These are phyloP conservation scores for Trypanosoma theileri DNA, from an alignment of 208 protist species.

Conservation along the genomic window DNA sequence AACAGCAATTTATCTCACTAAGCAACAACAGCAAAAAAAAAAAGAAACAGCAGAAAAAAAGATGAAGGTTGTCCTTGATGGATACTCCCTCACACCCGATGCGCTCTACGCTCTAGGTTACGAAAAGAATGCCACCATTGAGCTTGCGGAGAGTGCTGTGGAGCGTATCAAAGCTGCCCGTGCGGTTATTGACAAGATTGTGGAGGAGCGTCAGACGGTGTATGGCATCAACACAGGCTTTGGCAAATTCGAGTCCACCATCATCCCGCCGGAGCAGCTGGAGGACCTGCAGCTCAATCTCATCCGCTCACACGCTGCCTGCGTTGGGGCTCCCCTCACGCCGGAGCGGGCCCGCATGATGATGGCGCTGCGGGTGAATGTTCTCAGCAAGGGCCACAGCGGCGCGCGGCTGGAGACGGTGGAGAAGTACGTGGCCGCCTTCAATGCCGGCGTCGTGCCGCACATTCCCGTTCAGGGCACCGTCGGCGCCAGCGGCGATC, in stretches of 20 bases:
- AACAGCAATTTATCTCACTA: background rate
- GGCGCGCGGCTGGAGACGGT: constrained; percentile 48
- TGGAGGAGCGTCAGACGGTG: constrained; percentile 24
- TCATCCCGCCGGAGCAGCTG: constrained; percentile 62
- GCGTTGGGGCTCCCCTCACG: constrained; percentile 66
- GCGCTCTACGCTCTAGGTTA: constrained; percentile 23
- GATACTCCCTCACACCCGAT: constrained; percentile 25
- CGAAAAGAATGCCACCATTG: constrained; percentile 13
- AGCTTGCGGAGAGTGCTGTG: constrained; percentile 9
- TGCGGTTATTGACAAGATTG: constrained; percentile 32
- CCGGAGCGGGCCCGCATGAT: constrained; percentile 51
- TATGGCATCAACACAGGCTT: constrained; percentile 90
- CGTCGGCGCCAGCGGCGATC: constrained; percentile 88
- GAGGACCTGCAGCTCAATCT: constrained; percentile 68
- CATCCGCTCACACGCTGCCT: constrained; percentile 71
- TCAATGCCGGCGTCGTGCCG: constrained; percentile 60
- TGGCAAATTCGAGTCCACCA: constrained; percentile 69
- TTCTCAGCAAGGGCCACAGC: constrained; percentile 61
- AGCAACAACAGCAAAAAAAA: background rate
- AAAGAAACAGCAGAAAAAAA: background rate
- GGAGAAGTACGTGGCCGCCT: constrained; percentile 38
- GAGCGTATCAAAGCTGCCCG: constrained; percentile 17
- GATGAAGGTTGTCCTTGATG: constrained; percentile 27
- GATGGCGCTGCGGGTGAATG: constrained; percentile 70
- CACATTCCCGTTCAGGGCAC: constrained; percentile 61